A percentile compares a stretch with the other conserved stretches of the same genome.
Conservation (phyloP, 2,329 filamentous ascomycete species). For the Tothia fuscella region DNA sequence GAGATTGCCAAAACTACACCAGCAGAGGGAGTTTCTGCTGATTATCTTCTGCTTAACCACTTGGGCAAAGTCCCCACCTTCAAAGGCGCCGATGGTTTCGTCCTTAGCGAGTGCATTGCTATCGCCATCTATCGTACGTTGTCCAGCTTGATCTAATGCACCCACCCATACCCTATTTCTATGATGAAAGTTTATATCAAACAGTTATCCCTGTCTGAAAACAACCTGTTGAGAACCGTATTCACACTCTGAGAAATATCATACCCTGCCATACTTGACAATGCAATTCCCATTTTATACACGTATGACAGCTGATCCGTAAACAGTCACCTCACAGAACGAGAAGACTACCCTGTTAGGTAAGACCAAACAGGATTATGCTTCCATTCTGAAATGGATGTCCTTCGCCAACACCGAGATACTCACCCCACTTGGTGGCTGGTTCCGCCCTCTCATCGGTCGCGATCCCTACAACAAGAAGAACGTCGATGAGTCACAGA, state of each 20-base stretch:
- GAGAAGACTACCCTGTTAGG: conserved; percentile 99
- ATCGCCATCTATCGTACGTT: conserved; percentile 95
- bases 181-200: conserved; percentile 22
- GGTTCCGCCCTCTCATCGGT: conserved; percentile 81
- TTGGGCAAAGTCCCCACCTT: conserved; percentile 91
- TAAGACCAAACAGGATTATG: conserved; percentile 99
- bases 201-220: conserved; percentile 99
- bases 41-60: conserved; percentile 77
- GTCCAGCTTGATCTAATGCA: neutral
- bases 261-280: conserved; percentile 12
- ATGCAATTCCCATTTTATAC: conserved; percentile 10
- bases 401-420: conserved; percentile 91
- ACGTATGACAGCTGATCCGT: conserved; percentile 17
- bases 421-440: conserved; percentile 58
- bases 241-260: conserved; percentile 66
- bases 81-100: conserved; percentile 80
- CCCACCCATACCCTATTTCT: neutral
- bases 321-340: conserved; percentile 90
- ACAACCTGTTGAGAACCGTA: conserved; percentile 68
- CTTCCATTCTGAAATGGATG: conserved; percentile 96
- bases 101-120: conserved; percentile 80
- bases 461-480: conserved; percentile 94
- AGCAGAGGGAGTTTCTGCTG: conserved; percentile 50
- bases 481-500: conserved; percentile 68
- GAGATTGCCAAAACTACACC: conserved; percentile 66